Evolutionary conservation across 768 basidiomycete genomes (phyloP).

Genomic region (Flagelloscypha sp.): DNA sequence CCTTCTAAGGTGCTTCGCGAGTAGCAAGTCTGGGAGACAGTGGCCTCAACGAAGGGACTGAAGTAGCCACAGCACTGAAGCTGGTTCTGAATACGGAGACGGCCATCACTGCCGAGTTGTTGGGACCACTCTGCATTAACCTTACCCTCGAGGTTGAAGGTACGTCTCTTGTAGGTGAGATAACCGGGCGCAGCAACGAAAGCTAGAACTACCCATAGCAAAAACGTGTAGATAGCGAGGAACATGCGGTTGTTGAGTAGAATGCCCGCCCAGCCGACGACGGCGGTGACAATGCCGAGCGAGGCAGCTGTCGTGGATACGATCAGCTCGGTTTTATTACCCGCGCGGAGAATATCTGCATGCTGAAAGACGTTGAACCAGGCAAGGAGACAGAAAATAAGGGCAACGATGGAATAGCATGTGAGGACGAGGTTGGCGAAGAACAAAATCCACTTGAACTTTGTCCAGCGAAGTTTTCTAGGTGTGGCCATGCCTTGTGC

Average conservation of each 20-base stretch:
- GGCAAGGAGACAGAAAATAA: conserved; percentile 61
- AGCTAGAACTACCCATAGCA: conserved; percentile 68
- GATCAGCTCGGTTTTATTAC: conserved; percentile 59
- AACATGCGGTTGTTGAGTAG: conserved; percentile 79
- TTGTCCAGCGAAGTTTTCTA: conserved; percentile 58
- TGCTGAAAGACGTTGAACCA: conserved; percentile 70
- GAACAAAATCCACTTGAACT: conserved; percentile 79
- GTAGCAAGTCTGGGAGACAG: conserved; percentile 67
- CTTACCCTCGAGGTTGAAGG: conserved; percentile 79
- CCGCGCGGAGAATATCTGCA: conserved; percentile 66
- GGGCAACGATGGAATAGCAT: conserved; percentile 48
- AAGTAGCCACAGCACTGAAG: conserved; percentile 78
- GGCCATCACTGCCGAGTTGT: conserved; percentile 46
- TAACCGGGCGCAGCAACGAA: conserved; percentile 72
- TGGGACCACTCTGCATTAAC: conserved; percentile 72
- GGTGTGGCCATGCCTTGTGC: conserved; percentile 29
- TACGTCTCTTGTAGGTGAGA: conserved; percentile 62
- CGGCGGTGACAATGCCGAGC: conserved; percentile 51
- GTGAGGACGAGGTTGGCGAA: conserved; percentile 53
- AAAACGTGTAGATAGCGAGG: conserved; percentile 59
- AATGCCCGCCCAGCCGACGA: conserved; percentile 74
- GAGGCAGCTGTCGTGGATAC: conserved; percentile 61
- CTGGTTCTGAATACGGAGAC: conserved; percentile 65
- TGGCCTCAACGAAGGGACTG: conserved; percentile 73
- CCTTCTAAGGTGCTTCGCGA: conserved; percentile 63